These are phyloP conservation scores for Spathaspora gorwiae DNA, from an alignment of 805 yeast species.

Conservation along the genomic window DNA sequence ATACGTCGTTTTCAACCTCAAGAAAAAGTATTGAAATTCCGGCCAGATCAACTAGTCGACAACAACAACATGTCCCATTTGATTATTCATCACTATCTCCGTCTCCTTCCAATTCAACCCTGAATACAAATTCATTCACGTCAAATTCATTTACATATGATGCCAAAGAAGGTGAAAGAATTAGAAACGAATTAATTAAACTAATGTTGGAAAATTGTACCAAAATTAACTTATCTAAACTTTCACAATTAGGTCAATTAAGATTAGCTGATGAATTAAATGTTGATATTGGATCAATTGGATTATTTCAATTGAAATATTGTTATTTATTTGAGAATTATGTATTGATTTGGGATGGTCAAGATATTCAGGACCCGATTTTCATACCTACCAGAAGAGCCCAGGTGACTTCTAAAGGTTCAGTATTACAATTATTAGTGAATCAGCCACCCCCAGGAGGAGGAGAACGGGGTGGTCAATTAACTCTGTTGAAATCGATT, in stretches of 20 bases:
- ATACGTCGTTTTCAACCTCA: no score
- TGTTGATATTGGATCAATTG: slow-evolving; percentile 15
- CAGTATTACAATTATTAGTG: background rate
- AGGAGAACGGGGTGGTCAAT: no score
- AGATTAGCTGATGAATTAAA: slow-evolving; percentile 32
- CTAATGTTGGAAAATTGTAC: slow-evolving; percentile 21
- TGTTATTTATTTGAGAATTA: slow-evolving; percentile 33
- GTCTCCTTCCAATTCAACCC: no score
- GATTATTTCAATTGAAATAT: slow-evolving; percentile 6
- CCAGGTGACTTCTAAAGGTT: slow-evolving; percentile 3
- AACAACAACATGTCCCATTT: no score
- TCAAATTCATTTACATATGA: slow-evolving; percentile 2
- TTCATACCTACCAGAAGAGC: slow-evolving; percentile 1
- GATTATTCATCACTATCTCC: no score
- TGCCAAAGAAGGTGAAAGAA: slow-evolving; percentile 14
- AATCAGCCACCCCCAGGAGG: background rate
- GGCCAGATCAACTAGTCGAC: no score
- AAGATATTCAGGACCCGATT: background rate
- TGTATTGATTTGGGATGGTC: slow-evolving; percentile 20
- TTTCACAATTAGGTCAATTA: slow-evolving; percentile 30
- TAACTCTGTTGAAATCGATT: background rate
- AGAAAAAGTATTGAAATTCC: no score
- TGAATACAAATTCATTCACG: no score
- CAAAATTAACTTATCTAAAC: slow-evolving; percentile 18
- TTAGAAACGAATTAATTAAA: slow-evolving; percentile 26